phyloP scores from a whole-genome alignment of 345 rosid genomes.

The Melastoma malabathricum region DNA sequence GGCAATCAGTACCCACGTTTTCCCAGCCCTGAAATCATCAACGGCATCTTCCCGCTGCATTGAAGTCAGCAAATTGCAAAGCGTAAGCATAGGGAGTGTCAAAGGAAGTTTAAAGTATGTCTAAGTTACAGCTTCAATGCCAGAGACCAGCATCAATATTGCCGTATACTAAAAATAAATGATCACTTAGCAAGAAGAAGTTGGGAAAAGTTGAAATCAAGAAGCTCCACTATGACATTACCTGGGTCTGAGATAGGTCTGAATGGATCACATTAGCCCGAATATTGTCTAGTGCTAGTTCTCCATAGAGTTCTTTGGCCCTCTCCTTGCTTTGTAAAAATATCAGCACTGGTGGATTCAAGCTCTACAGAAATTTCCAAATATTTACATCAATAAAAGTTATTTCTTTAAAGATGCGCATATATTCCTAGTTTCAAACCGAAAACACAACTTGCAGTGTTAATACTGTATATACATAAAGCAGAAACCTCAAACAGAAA shows the following conservation, averaged over 20 bases:
- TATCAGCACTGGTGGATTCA: conserved; percentile 83
- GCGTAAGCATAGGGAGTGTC: too few relatives aligned
- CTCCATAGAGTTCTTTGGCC: conserved; percentile 73
- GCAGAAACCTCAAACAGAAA: too few relatives aligned
- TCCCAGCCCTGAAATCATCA: conserved; percentile 70
- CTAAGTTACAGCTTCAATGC: too few relatives aligned
- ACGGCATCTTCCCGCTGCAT: conserved; percentile 73
- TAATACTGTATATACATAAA: too few relatives aligned
- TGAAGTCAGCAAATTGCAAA: conserved; percentile 4
- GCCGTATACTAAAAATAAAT: too few relatives aligned
- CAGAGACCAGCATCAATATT: too few relatives aligned
- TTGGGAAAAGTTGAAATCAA: neutral
- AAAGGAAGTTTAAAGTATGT: too few relatives aligned
- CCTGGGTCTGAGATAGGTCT: conserved; percentile 66
- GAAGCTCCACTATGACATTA: conserved; percentile 9
- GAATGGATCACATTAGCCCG: conserved; percentile 77
- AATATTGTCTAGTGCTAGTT: conserved; percentile 59
- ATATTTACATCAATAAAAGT: neutral
- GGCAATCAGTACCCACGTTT: conserved; percentile 88
- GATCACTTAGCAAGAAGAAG: neutral
- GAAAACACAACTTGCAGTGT: too few relatives aligned
- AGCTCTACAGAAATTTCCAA: conserved; percentile 35
- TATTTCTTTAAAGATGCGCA: neutral
- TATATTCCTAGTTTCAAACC: too few relatives aligned
- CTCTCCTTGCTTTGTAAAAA: conserved; percentile 88